Percentiles rank a stretch among this genome's conserved stretches.
Evolutionary conservation across 1,139 yeast species (phyloP).

Genomic region (Taphrina flavorubra): DNA sequence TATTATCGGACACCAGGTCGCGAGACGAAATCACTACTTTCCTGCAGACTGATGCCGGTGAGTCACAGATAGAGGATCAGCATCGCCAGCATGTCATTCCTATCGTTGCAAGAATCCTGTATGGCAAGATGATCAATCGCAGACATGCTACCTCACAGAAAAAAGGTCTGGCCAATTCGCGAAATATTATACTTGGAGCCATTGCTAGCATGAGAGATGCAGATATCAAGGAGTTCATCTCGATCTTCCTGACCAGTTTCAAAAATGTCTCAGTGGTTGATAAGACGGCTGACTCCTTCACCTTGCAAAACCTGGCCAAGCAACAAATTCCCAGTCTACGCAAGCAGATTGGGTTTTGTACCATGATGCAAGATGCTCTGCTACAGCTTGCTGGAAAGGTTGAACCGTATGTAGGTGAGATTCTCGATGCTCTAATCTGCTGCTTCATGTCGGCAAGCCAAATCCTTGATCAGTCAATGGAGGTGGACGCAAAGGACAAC

Average conservation of each 20-base stretch:
- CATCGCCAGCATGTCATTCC: slow-evolving; percentile 72
- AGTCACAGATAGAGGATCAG: slow-evolving; percentile 62
- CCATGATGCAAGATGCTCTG: slow-evolving; percentile 68
- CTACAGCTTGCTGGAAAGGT: slow-evolving; percentile 67
- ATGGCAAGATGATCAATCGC: slow-evolving; percentile 67
- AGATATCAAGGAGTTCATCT: slow-evolving; percentile 65
- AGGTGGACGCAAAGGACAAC: slow-evolving; percentile 36
- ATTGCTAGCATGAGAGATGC: slow-evolving; percentile 66
- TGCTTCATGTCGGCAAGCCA: slow-evolving; percentile 61
- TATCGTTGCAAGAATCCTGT: slow-evolving; percentile 73
- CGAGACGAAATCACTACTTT: slow-evolving; percentile 81
- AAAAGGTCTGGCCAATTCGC: slow-evolving; percentile 73
- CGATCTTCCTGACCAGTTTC: slow-evolving; percentile 66
- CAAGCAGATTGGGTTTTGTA: slow-evolving; percentile 72
- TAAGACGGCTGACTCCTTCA: slow-evolving; percentile 27
- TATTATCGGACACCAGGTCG: slow-evolving; percentile 81
- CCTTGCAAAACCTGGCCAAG: slow-evolving; percentile 11
- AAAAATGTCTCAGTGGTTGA: slow-evolving; percentile 54
- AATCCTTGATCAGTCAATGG: slow-evolving; percentile 32
- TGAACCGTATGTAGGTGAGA: slow-evolving; percentile 58
- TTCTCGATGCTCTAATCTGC: slow-evolving; percentile 67
- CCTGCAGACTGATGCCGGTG: slow-evolving; percentile 57
- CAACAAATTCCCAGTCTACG: slow-evolving; percentile 53
- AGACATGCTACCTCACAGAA: slow-evolving; percentile 51
- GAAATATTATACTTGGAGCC: slow-evolving; percentile 74